Base-by-base conservation (phyloP, 140 eudicot genomes). In the Bidens hawaiensis region DNA sequence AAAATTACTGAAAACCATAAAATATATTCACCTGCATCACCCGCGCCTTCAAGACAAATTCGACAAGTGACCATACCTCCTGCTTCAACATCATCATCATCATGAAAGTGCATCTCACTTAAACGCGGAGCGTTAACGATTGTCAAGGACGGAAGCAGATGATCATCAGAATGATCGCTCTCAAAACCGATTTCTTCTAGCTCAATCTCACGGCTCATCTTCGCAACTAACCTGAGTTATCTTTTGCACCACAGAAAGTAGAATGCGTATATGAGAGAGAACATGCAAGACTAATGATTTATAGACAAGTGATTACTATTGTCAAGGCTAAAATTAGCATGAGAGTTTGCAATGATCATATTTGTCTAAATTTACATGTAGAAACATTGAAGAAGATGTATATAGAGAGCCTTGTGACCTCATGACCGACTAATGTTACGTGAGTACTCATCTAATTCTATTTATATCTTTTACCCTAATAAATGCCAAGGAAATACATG, bases 31-130 rank as follows among this genome's bases (percentile, higher is more conserved):
- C 95, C 95, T 69, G 65, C 74, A 4, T 82, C 81, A 0, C 77
- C 83, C 33, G 83, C 95, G 38, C 82, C 71, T 34, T 89, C 91
- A 56, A 89, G 90, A 67, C 97, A 89, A 76, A 89, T 89, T 57
- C 97, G 85, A 64, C 97, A 89, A 67, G 62, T 63, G 18, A 69
- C 75, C 33, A 73, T 52, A 5, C 78, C 47, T 41, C 81, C 91
- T 40, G 81, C 64, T 73, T 89, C 97, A 65, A 78, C 50, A 65
- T 89, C 97, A 6, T 73, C 77, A n/a, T n/a, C n/a, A n/a, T n/a
- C n/a, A n/a, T n/a, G n/a, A 70, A 17, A 28, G 23, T 58, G 57
- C 7, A 62, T 64, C 65, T 61, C 75, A 59, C 49, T 22, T 18
- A 62, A 28, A 15, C 15, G 47, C 22, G 43, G 60, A 28, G 33